Evolutionary conservation across 2,329 filamentous ascomycete species (phyloP), one percentile per base, ranked within the genome.

Genomic region (Penicillium sp.): DNA sequence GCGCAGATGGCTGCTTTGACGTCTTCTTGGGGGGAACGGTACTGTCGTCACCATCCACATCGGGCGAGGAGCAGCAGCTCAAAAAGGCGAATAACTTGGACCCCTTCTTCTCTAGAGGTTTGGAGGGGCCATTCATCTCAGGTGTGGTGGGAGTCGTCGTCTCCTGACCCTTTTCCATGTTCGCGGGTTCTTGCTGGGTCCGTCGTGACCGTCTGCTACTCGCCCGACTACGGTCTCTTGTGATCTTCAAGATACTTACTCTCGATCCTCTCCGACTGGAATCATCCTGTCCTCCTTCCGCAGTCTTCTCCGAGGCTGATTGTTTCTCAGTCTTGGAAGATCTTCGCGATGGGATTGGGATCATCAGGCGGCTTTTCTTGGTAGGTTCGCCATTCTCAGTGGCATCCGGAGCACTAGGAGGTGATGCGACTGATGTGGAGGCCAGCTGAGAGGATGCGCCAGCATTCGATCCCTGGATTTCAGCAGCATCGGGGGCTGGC

Each of bases 211-310:
- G 69, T 62, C 73, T 73, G 62, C 76, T 87, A 78, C 87, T 90
- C 67, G 85, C 86, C 62, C 85, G 83, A 76, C 88, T 91, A 68
- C 86, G 86, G 77, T 89, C 89, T 70, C 86, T 82, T 69, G 84
- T 83, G 65, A 84, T 81, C 63, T 83, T 86, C 57, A 86, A 77
- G 68, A 88, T 86, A 76, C 87, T 90, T 66, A 82, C 86, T 75
- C 86, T 89, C 51, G 88, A 90, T 66, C 83, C 82, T 60, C 83
- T 83, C 66, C 84, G 83, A 67, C 87, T 85, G 28, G 72, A 69
- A 48, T 72, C 73, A 60, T 76, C 72, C 31, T 71, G 67, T 38
- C 66, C 61, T n/a, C 63, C 60, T 35, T 77, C 74, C 52, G 71
- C 71, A 11, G 71, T 66, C 50, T 67, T 70, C n/a, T 74, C 71